Evolutionary conservation across 352 stramenopile species (phyloP).

Genomic region (Phytophthora parvispora): DNA sequence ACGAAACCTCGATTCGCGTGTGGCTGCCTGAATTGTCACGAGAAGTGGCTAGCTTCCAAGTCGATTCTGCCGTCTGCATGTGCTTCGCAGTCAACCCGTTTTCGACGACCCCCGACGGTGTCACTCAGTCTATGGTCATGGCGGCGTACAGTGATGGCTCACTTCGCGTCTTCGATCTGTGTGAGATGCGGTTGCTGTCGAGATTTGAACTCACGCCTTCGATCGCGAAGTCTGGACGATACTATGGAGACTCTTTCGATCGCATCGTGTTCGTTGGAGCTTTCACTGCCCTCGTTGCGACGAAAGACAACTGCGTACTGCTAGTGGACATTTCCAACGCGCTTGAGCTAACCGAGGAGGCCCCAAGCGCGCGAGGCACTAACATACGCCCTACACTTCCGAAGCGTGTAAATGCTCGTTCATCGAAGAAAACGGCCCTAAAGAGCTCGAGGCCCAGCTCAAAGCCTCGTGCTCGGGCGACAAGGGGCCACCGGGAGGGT

Average conservation of each 20-base stretch:
- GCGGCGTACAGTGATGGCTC: constrained; percentile 60
- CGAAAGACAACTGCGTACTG: constrained; percentile 38
- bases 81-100: constrained; percentile 51
- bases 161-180: constrained; percentile 64
- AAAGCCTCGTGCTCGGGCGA: constrained; percentile 1
- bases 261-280: constrained; percentile 51
- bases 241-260: constrained; percentile 14
- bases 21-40: constrained; percentile 50
- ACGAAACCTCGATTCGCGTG: constrained; percentile 41
- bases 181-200: constrained; percentile 46
- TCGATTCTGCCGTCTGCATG: constrained; percentile 34
- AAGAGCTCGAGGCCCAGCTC: constrained; percentile 20
- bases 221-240: constrained; percentile 7
- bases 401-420: constrained; percentile 1
- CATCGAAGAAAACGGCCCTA: not conserved
- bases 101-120: constrained; percentile 2
- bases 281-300: constrained; percentile 34
- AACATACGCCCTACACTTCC: not conserved
- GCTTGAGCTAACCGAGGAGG: constrained; percentile 5
- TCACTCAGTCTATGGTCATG: constrained; percentile 39
- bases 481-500: not conserved
- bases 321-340: constrained; percentile 50
- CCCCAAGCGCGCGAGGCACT: not conserved
- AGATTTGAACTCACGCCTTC: constrained; percentile 44
- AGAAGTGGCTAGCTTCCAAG: constrained; percentile 54